Evolutionary conservation across 345 rosid genomes (phyloP).

Genomic region (Populus euphratica): DNA sequence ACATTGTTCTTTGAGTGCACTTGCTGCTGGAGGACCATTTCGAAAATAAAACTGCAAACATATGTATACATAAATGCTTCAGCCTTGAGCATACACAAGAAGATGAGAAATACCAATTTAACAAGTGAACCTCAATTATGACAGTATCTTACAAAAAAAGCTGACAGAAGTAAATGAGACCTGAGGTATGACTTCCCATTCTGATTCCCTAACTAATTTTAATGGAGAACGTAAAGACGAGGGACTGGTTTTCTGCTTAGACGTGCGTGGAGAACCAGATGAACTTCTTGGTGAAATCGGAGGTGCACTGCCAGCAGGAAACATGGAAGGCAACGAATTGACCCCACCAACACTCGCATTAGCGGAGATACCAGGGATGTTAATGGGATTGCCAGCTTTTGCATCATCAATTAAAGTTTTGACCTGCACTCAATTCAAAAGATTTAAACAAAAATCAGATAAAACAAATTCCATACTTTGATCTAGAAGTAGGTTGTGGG

Average conservation of each 20-base stretch:
- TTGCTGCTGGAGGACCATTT: slow-evolving; percentile 28
- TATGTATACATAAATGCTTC: background rate
- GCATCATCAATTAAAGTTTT: slow-evolving; percentile 26
- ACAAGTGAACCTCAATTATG: background rate
- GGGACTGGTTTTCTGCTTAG: slow-evolving; percentile 26
- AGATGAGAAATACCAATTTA: background rate
- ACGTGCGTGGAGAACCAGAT: slow-evolving; percentile 28
- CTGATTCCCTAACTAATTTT: slow-evolving; percentile 21
- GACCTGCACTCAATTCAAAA: slow-evolving; percentile 15
- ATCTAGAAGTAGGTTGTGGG: background rate
- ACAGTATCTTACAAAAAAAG: slow-evolving; percentile 6
- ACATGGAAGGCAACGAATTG: slow-evolving; percentile 25
- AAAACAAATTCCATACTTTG: background rate
- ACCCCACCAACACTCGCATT: slow-evolving; percentile 2
- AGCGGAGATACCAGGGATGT: background rate
- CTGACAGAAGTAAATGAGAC: slow-evolving; percentile 14
- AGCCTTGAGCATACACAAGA: background rate
- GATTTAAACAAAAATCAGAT: background rate
- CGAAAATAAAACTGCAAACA: slow-evolving; percentile 31
- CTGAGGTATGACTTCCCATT: slow-evolving; percentile 31
- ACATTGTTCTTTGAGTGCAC: slow-evolving; percentile 25
- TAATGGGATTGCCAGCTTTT: slow-evolving; percentile 15
- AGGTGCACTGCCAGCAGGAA: slow-evolving; percentile 29
- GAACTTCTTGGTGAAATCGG: slow-evolving; percentile 34
- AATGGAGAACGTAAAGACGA: slow-evolving; percentile 21